Base-by-base conservation (phyloP, 257 asterid species). In the Fraxinus cuspidata region DNA sequence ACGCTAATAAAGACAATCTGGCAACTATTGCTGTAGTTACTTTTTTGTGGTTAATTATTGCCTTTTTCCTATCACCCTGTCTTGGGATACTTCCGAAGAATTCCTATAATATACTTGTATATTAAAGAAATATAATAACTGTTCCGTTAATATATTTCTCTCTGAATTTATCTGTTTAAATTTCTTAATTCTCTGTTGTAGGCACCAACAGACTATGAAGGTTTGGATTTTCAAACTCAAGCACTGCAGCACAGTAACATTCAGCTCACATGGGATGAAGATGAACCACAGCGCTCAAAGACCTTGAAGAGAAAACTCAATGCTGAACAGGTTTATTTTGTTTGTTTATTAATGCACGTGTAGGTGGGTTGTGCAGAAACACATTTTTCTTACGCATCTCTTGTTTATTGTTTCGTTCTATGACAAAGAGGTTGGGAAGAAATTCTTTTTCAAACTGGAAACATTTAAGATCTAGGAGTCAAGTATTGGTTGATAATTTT, bases 241-340 rank as follows among this genome's bases (percentile, higher is more conserved):
- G 99, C 98, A 42, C 84, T 96, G 85, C 97, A 92, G 81, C 97
- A 91, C 27, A 93, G 99, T 83, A 89, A 92, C 79, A 79, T 96
- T 84, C 81, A 89, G 34, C 87, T 90, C 83, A 90, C 97, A 47
- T 93, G 99, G 97, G 99, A 93, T 87, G 98, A 93, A 79, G 99
- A 96, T 87, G 99, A 92, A 82, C 99, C 97, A 37, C 93, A 88
- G 44, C 96, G 97, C 31, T 70, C 79, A 58, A 89, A 84, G 88
- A 87, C 88, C 68, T 82, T 92, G 83, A 93, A 88, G 84, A 79
- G 92, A 78, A 86, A 92, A 75, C 84, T 93, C 78, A 86, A 88
- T 66, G 88, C 88, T 72, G 90, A 88, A 37, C 97, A 96, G 94
- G 99, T 94, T 79, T 79, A 71, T 84, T 51, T 75, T 73, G 10